Evolutionary conservation across 208 protist species (phyloP), one percentile per base, ranked within the genome.

Genomic region (Tritrichomonas foetus): DNA sequence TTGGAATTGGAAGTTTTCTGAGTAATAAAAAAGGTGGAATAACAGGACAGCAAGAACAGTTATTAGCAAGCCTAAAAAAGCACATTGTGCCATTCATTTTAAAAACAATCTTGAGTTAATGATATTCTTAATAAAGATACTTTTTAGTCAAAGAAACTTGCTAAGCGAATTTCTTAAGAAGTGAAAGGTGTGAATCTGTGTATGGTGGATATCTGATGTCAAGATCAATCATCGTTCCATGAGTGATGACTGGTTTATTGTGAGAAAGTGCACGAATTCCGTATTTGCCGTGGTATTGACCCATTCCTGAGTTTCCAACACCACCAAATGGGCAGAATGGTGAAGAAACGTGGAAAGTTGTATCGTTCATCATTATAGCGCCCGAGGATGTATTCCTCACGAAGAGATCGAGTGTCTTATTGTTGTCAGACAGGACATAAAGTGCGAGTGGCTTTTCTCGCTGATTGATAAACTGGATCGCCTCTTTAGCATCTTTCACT

Each of bases 341-440:
- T 20, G 78, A 89, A 11, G 78, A 89, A 89, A 89, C 78, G 16
- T 89, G 78, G 78, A 89, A 89, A 27, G 47, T 61, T 16, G 47
- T 27, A 89, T 89, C 78, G 47, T 89, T 89, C n/a, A 53, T 8
- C 16, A 89, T 14, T 1, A 89, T 1, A 16, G 78, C 41, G 41
- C 78, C 78, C 11, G 78, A 89, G 13, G 78, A 89, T 39, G 78
- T 89, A 5, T 0, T 8, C 16, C 44, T 30, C 11, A 20, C 33
- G 47, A 89, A 89, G 33, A 47, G 20, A 39, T 53, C 47, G 11
- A 89, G 39, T 13, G 33, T 8, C 0, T 89, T 89, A 3, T 36
- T 33, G 30, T 89, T 39, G 2, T 16, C 25, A 39, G 78, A 47
- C 14, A 61, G 41, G 20, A 89, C 47, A 50, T 89, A 89, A 22